These are phyloP conservation scores for Umbelopsis ramanniana DNA, from an alignment of 192 early-diverging fungal species.

Conservation along the genomic window DNA sequence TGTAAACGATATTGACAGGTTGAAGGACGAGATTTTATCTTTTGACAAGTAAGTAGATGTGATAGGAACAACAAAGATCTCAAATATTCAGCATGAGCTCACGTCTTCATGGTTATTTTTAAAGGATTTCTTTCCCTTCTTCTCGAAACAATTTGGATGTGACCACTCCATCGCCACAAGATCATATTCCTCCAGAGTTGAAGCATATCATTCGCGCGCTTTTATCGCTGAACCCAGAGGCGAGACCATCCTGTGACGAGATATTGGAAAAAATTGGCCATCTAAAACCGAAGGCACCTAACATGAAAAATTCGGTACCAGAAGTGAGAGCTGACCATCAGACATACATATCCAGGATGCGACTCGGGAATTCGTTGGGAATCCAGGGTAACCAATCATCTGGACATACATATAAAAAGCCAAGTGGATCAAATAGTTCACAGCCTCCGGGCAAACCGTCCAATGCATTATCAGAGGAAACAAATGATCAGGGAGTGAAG, in stretches of 20 bases:
- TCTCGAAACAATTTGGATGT: conserved; percentile 31
- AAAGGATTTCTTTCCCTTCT: background rate
- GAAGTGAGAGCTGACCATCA: background rate
- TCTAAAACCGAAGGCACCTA: conserved; percentile 5
- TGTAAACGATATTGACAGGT: conserved; percentile 87
- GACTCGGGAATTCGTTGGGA: background rate
- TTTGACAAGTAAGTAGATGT: conserved; percentile 52
- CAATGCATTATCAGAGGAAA: background rate
- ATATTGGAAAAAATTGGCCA: conserved; percentile 48
- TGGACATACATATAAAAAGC: background rate
- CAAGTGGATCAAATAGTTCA: background rate
- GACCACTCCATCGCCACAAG: conserved; percentile 17
- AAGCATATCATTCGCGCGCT: conserved; percentile 60
- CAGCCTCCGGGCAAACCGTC: background rate
- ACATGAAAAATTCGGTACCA: background rate
- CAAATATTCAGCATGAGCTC: no score
- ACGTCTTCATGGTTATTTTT: background rate
- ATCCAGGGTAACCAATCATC: background rate
- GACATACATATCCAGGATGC: background rate
- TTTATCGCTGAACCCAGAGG: conserved; percentile 55
- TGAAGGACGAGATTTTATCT: conserved; percentile 78
- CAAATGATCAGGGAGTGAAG: background rate
- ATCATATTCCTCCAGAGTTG: conserved; percentile 58
- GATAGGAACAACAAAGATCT: background rate
- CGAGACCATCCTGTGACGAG: conserved; percentile 65